phyloP scores from a whole-genome alignment of 108 stramenopile species.

The Discostella stelligeroides region DNA sequence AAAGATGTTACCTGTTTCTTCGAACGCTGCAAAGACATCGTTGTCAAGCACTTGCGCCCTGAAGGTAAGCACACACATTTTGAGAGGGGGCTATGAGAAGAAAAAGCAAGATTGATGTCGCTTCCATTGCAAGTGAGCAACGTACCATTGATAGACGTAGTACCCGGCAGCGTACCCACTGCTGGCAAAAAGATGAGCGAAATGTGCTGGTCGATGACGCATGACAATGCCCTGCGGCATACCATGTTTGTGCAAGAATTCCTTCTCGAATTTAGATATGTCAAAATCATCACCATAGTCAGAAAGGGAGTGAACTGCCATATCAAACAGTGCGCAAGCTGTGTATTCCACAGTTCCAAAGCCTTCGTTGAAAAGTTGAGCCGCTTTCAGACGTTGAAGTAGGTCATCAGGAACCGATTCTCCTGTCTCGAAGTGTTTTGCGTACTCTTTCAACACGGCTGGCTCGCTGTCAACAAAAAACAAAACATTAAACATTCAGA shows the following conservation, averaged over 20 bases:
- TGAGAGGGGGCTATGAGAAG: not conserved
- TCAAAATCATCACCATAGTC: constrained; percentile 76
- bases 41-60: constrained; percentile 80
- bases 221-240: constrained; percentile 83
- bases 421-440: constrained; percentile 67
- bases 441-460: constrained; percentile 64
- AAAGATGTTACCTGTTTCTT: constrained; percentile 73
- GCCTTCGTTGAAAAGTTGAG: constrained; percentile 72
- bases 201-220: constrained; percentile 79
- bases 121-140: not conserved
- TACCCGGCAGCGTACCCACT: constrained; percentile 69
- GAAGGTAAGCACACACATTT: constrained; percentile 26
- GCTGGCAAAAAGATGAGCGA: constrained; percentile 67
- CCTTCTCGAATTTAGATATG: constrained; percentile 64
- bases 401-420: constrained; percentile 73
- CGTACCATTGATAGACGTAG: constrained; percentile 51
- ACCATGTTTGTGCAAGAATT: constrained; percentile 63
- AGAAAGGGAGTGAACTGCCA: constrained; percentile 67
- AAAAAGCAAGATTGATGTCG: not conserved
- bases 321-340: constrained; percentile 77
- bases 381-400: constrained; percentile 66
- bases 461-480: constrained; percentile 35
- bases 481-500: not conserved
- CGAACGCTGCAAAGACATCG: constrained; percentile 77
- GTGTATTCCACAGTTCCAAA: constrained; percentile 82